Percentiles rank a stretch among this genome's conserved stretches.
These are phyloP conservation scores for Colletotrichum plurivorum DNA, from an alignment of 2,329 filamentous ascomycete species.

Conservation along the genomic window DNA sequence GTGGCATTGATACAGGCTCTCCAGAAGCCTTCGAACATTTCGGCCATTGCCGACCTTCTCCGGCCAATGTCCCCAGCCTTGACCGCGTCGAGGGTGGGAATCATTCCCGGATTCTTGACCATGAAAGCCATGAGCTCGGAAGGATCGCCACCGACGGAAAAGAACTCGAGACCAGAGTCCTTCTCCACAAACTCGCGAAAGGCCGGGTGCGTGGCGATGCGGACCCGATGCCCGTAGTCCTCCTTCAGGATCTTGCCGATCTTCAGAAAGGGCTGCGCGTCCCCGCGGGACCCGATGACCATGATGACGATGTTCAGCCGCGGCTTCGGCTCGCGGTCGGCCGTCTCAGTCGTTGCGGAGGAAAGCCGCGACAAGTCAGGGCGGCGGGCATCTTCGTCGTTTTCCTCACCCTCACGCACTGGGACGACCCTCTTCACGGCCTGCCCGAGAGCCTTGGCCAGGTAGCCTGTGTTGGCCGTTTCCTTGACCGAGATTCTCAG, in stretches of 20 bases:
- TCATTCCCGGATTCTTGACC: slow-evolving; percentile 86
- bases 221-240: slow-evolving; percentile 79
- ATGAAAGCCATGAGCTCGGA: slow-evolving; percentile 89
- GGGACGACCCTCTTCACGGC: slow-evolving; percentile 68
- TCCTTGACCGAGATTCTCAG: slow-evolving; percentile 81
- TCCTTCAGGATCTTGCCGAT: slow-evolving; percentile 81
- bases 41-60: slow-evolving; percentile 78
- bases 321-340: slow-evolving; percentile 55
- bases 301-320: slow-evolving; percentile 85
- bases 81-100: slow-evolving; percentile 80
- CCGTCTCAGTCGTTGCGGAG: slow-evolving; percentile 50
- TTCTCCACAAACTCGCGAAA: slow-evolving; percentile 83
- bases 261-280: slow-evolving; percentile 85
- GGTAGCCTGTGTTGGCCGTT: slow-evolving; percentile 76
- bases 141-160: slow-evolving; percentile 84
- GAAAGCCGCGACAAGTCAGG: slow-evolving; percentile 43
- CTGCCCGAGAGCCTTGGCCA: slow-evolving; percentile 80
- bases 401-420: slow-evolving; percentile 48
- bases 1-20: slow-evolving; percentile 81
- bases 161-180: slow-evolving; percentile 83
- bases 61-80: slow-evolving; percentile 80
- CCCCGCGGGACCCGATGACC: slow-evolving; percentile 85
- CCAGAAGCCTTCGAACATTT: slow-evolving; percentile 90
- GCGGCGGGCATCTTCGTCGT: slow-evolving; percentile 41
- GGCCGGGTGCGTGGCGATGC: slow-evolving; percentile 83